Conservation (phyloP, 192 early-diverging fungal species). For the Dimargaris cristalligena region DNA sequence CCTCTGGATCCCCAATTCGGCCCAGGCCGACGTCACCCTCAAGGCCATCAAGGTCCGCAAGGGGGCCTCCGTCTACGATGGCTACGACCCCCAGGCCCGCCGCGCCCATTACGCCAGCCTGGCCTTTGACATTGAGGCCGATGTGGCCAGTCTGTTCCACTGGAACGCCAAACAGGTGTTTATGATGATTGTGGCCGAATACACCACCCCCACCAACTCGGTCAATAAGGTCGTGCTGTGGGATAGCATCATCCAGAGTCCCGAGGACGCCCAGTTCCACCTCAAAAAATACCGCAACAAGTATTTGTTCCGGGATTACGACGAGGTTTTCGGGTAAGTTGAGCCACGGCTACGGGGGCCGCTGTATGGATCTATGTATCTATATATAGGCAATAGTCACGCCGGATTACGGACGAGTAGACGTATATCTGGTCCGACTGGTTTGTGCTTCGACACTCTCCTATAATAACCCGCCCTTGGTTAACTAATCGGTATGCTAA, state of each 20-base stretch:
- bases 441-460: too few species aligned
- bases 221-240: constrained; percentile 65
- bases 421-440: too few species aligned
- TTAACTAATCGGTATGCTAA: too few species aligned
- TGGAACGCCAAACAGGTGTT: constrained; percentile 89
- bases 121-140: constrained; percentile 48
- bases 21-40: constrained; percentile 15
- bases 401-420: too few species aligned
- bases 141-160: constrained; percentile 60
- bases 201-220: constrained; percentile 43
- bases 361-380: too few species aligned
- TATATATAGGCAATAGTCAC: too few species aligned
- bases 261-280: constrained; percentile 42
- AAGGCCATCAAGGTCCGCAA: constrained; percentile 19
- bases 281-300: constrained; percentile 38
- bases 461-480: too few species aligned
- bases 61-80: constrained; percentile 22
- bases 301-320: constrained; percentile 56
- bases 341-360: too few species aligned
- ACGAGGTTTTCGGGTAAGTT: constrained; percentile 44
- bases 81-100: constrained; percentile 32
- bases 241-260: constrained; percentile 60
- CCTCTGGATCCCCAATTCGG: constrained; percentile 18
- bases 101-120: constrained; percentile 43
- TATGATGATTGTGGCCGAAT: constrained; percentile 61